A percentile compares a stretch with the other conserved stretches of the same genome.
These are phyloP conservation scores for Ceratobasidium sp. DNA, from an alignment of 1,284 basidiomycete genomes.

Conservation along the genomic window DNA sequence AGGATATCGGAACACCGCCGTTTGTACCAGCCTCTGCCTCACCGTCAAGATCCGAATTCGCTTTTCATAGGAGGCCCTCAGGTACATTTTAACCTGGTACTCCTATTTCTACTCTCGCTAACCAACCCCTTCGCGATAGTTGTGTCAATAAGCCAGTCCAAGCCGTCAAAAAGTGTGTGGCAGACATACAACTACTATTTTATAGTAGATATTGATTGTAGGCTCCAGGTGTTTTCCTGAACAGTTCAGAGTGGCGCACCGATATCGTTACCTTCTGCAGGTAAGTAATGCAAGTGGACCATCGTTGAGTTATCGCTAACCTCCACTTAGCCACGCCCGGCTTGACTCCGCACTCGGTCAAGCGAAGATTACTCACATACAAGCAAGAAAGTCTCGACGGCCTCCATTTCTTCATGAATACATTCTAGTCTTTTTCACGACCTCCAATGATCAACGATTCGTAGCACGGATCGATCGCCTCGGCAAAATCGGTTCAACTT, in stretches of 20 bases:
- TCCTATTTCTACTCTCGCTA: not conserved
- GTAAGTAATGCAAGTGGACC: not conserved
- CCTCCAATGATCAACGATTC: slow-evolving; percentile 9
- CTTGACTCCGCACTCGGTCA: not conserved
- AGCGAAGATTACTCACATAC: slow-evolving; percentile 16
- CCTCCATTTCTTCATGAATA: slow-evolving; percentile 29
- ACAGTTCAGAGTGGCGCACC: slow-evolving; percentile 5
- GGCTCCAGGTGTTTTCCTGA: not conserved
- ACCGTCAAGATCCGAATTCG: not conserved
- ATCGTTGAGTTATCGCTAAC: not conserved
- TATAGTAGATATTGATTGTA: not conserved
- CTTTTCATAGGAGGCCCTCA: not conserved
- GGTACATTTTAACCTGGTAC: not conserved
- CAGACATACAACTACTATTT: not conserved
- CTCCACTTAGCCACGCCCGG: not conserved
- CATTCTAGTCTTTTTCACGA: slow-evolving; percentile 21
- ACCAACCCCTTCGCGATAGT: not conserved
- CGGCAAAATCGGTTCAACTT: slow-evolving; percentile 10
- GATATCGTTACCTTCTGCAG: slow-evolving; percentile 22
- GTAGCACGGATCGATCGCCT: slow-evolving; percentile 25
- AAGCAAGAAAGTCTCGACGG: slow-evolving; percentile 22
- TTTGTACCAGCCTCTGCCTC: not conserved
- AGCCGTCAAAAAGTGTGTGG: not conserved
- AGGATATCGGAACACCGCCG: not conserved
- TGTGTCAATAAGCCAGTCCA: not conserved